phyloP scores from a whole-genome alignment of 768 basidiomycete genomes.

The Clavaria fumosa region DNA sequence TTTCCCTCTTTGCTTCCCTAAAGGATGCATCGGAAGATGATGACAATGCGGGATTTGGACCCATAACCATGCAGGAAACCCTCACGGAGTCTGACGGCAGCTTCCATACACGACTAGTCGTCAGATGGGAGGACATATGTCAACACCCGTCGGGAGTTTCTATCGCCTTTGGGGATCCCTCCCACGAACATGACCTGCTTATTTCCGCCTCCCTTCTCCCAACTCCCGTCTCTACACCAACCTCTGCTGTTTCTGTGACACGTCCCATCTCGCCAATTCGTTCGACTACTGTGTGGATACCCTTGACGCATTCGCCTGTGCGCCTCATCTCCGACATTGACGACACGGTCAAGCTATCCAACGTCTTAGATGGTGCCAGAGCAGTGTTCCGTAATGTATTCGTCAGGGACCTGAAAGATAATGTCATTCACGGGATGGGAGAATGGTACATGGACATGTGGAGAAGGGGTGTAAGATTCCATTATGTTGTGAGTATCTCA shows the following conservation, averaged over 20 bases:
- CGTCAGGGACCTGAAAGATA: conserved; percentile 67
- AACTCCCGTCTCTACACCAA: conserved; percentile 12
- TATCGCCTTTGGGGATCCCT: conserved; percentile 39
- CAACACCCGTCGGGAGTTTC: conserved; percentile 41
- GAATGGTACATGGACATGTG: conserved; percentile 64
- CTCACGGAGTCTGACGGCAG: conserved; percentile 53
- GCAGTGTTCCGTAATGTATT: conserved; percentile 86
- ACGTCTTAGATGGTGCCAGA: conserved; percentile 65
- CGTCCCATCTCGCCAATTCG: conserved; percentile 1
- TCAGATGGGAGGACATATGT: conserved; percentile 58
- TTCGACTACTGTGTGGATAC: conserved; percentile 17
- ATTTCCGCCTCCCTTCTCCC: conserved; percentile 39
- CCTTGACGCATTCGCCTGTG: conserved; percentile 46
- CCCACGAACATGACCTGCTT: conserved; percentile 38
- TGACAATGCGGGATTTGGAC: conserved; percentile 20
- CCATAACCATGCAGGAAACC: conserved; percentile 36
- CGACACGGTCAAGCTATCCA: conserved; percentile 77
- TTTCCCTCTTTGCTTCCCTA: conserved; percentile 41
- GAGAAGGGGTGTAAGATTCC: conserved; percentile 59
- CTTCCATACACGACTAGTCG: conserved; percentile 45
- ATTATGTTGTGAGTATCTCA: conserved; percentile 61
- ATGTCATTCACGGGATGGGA: conserved; percentile 69
- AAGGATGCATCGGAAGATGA: conserved; percentile 17
- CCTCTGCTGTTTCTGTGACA: conserved; percentile 5
- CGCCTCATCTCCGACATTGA: conserved; percentile 89